These are phyloP conservation scores for Clonostachys sp. DNA, from an alignment of 2,329 filamentous ascomycete species.

Conservation along the genomic window DNA sequence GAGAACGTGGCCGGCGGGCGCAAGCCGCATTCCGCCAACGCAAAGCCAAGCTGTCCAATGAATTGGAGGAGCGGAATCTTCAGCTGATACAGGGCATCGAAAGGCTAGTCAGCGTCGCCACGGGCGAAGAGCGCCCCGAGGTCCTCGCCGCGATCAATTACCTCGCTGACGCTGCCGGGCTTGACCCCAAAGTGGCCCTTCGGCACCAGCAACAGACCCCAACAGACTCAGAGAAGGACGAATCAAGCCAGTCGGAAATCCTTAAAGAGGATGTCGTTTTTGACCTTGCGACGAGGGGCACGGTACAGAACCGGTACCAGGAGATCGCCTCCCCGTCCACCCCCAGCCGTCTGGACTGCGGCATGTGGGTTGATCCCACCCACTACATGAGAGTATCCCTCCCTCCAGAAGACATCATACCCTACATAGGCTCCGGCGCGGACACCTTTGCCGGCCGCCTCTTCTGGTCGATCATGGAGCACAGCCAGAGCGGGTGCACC, in stretches of 20 bases:
- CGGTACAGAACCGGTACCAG: too few relatives aligned
- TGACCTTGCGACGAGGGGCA: too few relatives aligned
- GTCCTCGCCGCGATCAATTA: constrained; percentile 4
- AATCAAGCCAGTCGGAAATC: too few relatives aligned
- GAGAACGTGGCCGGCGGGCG: constrained; percentile 19
- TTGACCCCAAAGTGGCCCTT: background rate
- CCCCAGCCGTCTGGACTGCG: constrained; percentile 1
- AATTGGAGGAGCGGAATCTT: constrained; percentile 11
- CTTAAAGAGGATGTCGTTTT: too few relatives aligned
- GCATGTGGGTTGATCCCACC: constrained; percentile 7
- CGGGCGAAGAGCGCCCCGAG: constrained; percentile 3
- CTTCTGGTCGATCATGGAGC: constrained; percentile 9
- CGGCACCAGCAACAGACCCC: background rate
- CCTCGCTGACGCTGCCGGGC: constrained; percentile 3
- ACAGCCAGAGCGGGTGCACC: constrained; percentile 2
- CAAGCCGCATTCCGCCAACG: constrained; percentile 23
- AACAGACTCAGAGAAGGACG: too few relatives aligned
- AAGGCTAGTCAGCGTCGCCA: background rate
- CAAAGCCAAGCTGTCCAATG: constrained; percentile 10
- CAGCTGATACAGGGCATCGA: constrained; percentile 3
- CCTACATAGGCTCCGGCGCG: constrained; percentile 5
- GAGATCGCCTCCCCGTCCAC: background rate
- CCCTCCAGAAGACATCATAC: constrained; percentile 8
- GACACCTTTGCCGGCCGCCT: constrained; percentile 6
- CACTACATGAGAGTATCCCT: constrained; percentile 6